A percentile compares a stretch with the other conserved stretches of the same genome.
Evolutionary conservation across 805 yeast genomes (phyloP).

Genomic region (Metschnikowia dekortorum): DNA sequence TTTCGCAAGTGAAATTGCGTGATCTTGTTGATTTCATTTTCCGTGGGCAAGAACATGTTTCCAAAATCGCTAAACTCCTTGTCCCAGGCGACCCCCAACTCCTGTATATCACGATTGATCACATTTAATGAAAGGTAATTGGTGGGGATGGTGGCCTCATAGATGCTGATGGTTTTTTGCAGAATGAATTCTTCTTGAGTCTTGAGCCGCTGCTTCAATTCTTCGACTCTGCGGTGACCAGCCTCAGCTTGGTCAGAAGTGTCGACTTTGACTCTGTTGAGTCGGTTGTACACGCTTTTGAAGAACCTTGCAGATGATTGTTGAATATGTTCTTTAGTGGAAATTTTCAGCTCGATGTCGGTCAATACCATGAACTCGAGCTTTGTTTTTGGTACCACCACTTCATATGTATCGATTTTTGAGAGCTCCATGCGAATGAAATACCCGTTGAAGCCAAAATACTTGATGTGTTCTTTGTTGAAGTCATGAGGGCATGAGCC

Average conservation of each 20-base stretch:
- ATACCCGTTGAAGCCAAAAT: slow-evolving; percentile 74
- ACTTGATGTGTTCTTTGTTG: slow-evolving; percentile 75
- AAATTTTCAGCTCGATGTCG: slow-evolving; percentile 64
- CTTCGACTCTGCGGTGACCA: slow-evolving; percentile 55
- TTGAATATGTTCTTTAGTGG: slow-evolving; percentile 50
- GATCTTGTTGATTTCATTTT: slow-evolving; percentile 84
- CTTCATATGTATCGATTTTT: slow-evolving; percentile 68
- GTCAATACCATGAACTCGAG: slow-evolving; percentile 68
- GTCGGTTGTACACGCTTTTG: slow-evolving; percentile 63
- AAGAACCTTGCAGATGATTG: slow-evolving; percentile 59
- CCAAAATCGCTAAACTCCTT: slow-evolving; percentile 77
- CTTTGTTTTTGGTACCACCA: slow-evolving; percentile 70
- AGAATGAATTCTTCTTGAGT: slow-evolving; percentile 48
- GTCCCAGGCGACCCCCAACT: slow-evolving; percentile 85
- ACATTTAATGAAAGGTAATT: slow-evolving; percentile 69
- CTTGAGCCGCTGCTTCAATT: slow-evolving; percentile 49
- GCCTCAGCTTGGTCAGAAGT: slow-evolving; percentile 66
- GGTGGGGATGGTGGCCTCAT: slow-evolving; percentile 52
- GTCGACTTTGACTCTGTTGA: slow-evolving; percentile 73
- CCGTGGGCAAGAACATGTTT: slow-evolving; percentile 75
- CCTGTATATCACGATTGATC: slow-evolving; percentile 68
- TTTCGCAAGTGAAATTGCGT: slow-evolving; percentile 83
- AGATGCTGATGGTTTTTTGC: slow-evolving; percentile 47
- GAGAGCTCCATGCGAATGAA: slow-evolving; percentile 79
- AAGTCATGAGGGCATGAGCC: slow-evolving; percentile 71